Evolutionary conservation across 495 filamentous ascomycete genomes (phyloP).

Genomic region (Cercophora sp.): DNA sequence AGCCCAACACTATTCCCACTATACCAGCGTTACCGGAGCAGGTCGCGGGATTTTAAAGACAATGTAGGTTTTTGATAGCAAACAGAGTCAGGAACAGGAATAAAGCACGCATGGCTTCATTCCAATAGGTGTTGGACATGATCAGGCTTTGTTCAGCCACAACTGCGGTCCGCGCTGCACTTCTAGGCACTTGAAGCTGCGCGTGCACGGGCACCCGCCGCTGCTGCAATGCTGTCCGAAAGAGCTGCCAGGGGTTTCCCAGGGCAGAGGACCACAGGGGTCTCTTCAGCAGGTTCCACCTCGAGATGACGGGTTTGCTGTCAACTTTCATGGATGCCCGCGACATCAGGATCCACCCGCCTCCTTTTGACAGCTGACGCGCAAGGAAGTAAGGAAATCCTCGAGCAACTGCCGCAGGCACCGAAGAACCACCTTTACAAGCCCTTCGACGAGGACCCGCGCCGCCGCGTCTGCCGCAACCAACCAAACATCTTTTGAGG

Average conservation of each 20-base stretch:
- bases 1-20: too few species aligned
- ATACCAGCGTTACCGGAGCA: too few species aligned
- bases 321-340: constrained; percentile 5
- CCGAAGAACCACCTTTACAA: background rate
- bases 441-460: background rate
- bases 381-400: background rate
- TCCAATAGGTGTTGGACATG: too few species aligned
- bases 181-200: too few species aligned
- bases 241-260: background rate
- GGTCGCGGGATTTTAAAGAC: too few species aligned
- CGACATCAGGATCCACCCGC: constrained; percentile 6
- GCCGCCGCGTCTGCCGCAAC: background rate
- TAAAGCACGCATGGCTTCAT: too few species aligned
- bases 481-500: background rate
- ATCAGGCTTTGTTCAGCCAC: too few species aligned
- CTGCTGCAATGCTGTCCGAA: too few species aligned
- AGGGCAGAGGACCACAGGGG: background rate
- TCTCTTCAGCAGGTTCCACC: constrained; percentile 3
- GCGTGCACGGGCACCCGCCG: too few species aligned
- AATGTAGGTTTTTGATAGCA: too few species aligned
- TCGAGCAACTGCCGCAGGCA: background rate
- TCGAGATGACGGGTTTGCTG: constrained; percentile 13
- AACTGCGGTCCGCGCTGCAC: too few species aligned
- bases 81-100: too few species aligned
- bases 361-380: background rate